Evolutionary conservation across 805 yeast genomes (phyloP), one percentile per base, ranked within the genome.

Genomic region (Wickerhamomyces kurtzmanii): DNA sequence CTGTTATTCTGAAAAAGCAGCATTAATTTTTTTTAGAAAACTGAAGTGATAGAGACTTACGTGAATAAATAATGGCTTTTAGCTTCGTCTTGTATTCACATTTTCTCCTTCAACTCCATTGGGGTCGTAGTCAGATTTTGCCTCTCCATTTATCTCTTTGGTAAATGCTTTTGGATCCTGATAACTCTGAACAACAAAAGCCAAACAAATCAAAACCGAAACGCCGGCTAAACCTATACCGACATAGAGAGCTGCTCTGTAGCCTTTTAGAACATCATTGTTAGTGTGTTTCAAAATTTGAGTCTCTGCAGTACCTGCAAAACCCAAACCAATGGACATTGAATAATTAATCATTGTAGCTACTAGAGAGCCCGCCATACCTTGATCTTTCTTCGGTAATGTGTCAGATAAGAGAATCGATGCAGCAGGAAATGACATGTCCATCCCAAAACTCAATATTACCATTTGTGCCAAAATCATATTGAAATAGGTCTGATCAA

Each of bases 291-390:
- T 38, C 13, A 43, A 39, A 1, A 61, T 42, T 30, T 65, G 54
- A 13, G 51, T 53, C 38, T 78, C 81, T 3, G 75, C 79, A 3
- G 79, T 71, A n/a, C 75, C 74, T 4, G 82, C 79, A 23, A 81
- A 56, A 8, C 86, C 89, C 18, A 81, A 54, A 20, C 76, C 72
- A n/a, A 80, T 47, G 0, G 86, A 72, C 45, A 71, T 76, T 0
- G 86, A 72, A 46, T 81, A 81, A 47, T 76, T 81, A 9, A 76
- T 71, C 39, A 76, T 71, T 0, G 91, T 79, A 13, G 76, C 64
- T 5, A 78, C 75, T 27, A 81, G 54, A 0, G 85, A 75, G 0
- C 85, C 86, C 1, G 86, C 87, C 65, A 77, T 70, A 7, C 89
- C 91, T 51, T 81, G 91, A 39, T 75, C 71, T 32, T 65, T 58